phyloP scores from a whole-genome alignment of 202 grass and related monocot species.

The Brachypodium distachyon region DNA sequence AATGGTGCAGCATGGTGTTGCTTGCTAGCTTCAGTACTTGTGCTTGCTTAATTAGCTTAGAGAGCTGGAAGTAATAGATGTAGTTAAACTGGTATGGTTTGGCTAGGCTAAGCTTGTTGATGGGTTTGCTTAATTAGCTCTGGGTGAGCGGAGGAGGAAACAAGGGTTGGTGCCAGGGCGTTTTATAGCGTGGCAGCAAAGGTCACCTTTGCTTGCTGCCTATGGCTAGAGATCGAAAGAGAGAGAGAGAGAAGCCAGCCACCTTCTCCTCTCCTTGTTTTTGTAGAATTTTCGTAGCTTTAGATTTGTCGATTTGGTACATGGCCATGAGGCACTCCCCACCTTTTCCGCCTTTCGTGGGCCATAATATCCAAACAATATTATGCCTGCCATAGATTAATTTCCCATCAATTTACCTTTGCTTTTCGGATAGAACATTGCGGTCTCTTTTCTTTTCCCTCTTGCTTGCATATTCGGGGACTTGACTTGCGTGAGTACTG shows the following conservation, averaged over 20 bases:
- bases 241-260: slow-evolving; percentile 27
- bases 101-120: slow-evolving; percentile 1
- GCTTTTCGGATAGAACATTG: slow-evolving; percentile 33
- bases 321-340: slow-evolving; percentile 14
- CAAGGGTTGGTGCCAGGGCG: slow-evolving; percentile 33
- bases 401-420: slow-evolving; percentile 10
- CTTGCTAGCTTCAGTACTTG: slow-evolving; percentile 9
- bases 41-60: neutral
- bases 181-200: slow-evolving; percentile 42
- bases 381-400: neutral
- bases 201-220: neutral
- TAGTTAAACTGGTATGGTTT: neutral
- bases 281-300: slow-evolving; percentile 24
- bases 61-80: neutral
- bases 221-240: neutral
- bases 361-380: slow-evolving; percentile 34
- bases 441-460: neutral
- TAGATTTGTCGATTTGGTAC: slow-evolving; percentile 46
- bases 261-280: slow-evolving; percentile 22
- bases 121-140: slow-evolving; percentile 15
- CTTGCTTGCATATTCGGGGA: slow-evolving; percentile 32
- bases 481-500: slow-evolving; percentile 38
- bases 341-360: slow-evolving; percentile 30
- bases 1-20: slow-evolving; percentile 35
- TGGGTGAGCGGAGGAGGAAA: slow-evolving; percentile 30